These are phyloP conservation scores for Tephrocybe sp. DNA, from an alignment of 768 basidiomycete genomes.

Conservation along the genomic window DNA sequence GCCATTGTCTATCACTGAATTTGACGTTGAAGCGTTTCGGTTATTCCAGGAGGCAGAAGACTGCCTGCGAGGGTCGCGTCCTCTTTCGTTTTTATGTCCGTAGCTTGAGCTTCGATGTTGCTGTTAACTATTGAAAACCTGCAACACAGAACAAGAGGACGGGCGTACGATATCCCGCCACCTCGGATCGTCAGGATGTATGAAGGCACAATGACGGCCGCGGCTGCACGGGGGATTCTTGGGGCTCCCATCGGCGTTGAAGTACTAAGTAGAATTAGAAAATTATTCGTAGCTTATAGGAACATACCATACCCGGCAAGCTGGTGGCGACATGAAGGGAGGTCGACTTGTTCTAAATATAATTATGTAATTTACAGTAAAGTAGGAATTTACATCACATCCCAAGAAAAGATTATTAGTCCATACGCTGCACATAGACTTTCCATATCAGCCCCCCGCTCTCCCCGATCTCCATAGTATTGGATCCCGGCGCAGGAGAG, in stretches of 20 bases:
- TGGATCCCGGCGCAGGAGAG: conserved; percentile 55
- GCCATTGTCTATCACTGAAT: not conserved
- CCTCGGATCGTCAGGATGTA: conserved; percentile 23
- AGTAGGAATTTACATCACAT: not conserved
- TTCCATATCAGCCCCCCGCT: conserved; percentile 71
- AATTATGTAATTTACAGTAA: conserved; percentile 14
- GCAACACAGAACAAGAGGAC: not conserved
- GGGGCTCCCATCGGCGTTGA: conserved; percentile 18
- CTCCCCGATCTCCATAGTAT: conserved; percentile 73
- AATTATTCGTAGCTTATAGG: not conserved
- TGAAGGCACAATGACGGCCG: conserved; percentile 22
- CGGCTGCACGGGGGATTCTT: conserved; percentile 6
- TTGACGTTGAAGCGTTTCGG: conserved; percentile 1
- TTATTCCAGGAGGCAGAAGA: not conserved
- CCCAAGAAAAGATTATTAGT: conserved; percentile 1
- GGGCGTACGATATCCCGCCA: conserved; percentile 18
- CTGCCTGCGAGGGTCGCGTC: not conserved
- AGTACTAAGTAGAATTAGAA: conserved; percentile 20
- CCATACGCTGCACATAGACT: conserved; percentile 56
- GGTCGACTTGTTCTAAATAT: conserved; percentile 3
- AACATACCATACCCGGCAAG: conserved; percentile 15
- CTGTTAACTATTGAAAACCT: too few relatives aligned
- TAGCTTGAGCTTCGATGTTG: too few relatives aligned
- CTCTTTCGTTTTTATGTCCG: not conserved
- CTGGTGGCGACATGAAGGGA: not conserved